Evolutionary conservation across 164 flowering plant species (phyloP).

Genomic region (Pachysandra terminalis): DNA sequence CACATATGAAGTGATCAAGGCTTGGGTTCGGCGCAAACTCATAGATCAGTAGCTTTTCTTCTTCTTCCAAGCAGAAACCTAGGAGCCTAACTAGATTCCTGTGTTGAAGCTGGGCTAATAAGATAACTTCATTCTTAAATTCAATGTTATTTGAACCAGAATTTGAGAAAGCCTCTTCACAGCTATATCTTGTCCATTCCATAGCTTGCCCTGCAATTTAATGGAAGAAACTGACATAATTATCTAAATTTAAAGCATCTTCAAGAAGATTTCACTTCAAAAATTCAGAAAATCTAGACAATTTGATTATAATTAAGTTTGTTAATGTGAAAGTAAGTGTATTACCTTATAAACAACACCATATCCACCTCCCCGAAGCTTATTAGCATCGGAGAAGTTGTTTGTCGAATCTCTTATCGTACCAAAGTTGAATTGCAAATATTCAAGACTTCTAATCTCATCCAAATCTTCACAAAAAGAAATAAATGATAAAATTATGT

Average conservation of each 20-base stretch:
- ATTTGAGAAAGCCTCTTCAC: conserved; percentile 13
- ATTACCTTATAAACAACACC: conserved; percentile 1
- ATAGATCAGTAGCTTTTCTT: conserved; percentile 15
- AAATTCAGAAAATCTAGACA: no score
- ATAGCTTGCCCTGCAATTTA: conserved; percentile 5
- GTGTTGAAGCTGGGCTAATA: conserved; percentile 14
- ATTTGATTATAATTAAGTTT: no score
- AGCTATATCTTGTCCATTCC: conserved; percentile 18
- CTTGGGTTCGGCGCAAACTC: conserved; percentile 1
- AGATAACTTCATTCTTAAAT: conserved; percentile 6
- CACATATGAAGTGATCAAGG: conserved; percentile 4
- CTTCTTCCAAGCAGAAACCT: conserved; percentile 9
- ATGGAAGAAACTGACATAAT: neutral
- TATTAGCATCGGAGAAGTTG: conserved; percentile 4
- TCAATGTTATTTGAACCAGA: conserved; percentile 8
- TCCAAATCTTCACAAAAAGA: neutral
- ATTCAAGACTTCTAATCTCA: neutral
- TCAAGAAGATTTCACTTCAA: no score
- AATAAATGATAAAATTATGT: neutral
- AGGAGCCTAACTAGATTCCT: conserved; percentile 12
- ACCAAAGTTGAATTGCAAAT: conserved; percentile 8
- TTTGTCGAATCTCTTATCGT: conserved; percentile 8
- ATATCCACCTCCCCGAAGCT: conserved; percentile 7
- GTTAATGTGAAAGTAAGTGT: neutral
- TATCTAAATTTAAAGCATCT: neutral